Evolutionary conservation across 2,329 filamentous ascomycete species (phyloP), one percentile per base, ranked within the genome.

Genomic region (Ophiobolus disseminans): DNA sequence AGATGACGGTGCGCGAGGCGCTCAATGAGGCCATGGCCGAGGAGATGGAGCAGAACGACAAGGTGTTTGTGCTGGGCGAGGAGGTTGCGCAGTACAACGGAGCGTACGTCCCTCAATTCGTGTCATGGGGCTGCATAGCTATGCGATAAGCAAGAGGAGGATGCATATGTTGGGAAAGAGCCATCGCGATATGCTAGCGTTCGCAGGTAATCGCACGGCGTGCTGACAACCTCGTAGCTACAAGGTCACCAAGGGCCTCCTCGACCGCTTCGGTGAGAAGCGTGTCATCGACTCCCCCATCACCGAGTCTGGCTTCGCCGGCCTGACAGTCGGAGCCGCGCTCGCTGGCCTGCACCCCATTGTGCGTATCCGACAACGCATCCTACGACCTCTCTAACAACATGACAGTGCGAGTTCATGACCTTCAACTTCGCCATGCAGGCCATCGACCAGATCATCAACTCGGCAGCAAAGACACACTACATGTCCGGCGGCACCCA

Each of bases 391-490:
- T 26, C 35, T 22, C 57, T 58, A 46, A 67, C 60, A 53, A 28
- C 58, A 48, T 14, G 6, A 41, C 61, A 94, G 90, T 94, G 89
- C 85, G 94, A 99, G 82, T 99, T 99, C 84, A 99, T 99, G 94
- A 99, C 94, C 71, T 97, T 96, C 86, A 99, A 99, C 86, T 97
- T 97, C 75, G 93, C 94, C 77, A 99, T 99, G 94, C 94, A 99
- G 82, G 91, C 94, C 74, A 99, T 99, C 77, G 94, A 99, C 76
- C 94, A 99, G 77, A 90, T 99, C 74, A 92, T 99, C 86, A 99
- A 99, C 86, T 97, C 93, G 40, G 94, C 83, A 66, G 94, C 91
- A 73, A 99, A 99, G 85, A 99, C 94, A 48, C 93, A 99, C 73
- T 99, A 99, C 84, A 99, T 99, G 94, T 97, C 94, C 59, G 94